Evolutionary conservation across 441 rosid species (phyloP), one percentile per base, ranked within the genome.

Genomic region (Aleurites moluccanus): DNA sequence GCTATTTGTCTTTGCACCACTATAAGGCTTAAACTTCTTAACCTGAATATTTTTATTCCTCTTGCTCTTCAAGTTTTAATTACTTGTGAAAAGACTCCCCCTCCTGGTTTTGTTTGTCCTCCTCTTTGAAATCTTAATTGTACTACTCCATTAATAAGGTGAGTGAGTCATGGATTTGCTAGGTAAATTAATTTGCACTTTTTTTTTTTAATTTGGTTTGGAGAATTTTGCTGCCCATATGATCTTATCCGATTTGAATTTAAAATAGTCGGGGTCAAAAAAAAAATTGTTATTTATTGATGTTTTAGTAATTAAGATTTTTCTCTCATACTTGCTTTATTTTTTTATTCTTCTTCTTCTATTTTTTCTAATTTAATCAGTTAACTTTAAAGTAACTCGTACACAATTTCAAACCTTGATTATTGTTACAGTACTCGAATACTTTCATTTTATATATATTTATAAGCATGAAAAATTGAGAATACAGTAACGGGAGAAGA

Each of bases 71-170:
- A 89, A 78, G 89, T 83, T 2, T 86, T 91, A 6, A 28, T 88
- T 38, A 88, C 93, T 38, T 91, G 96, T 69, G 96, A 93, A 44
- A 85, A 82, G 82, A 81, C 86, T 63, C 93, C 96, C 33, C 96
- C 96, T 64, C 83, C 92, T 55, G 90, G 90, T 67, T 91, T 82
- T 81, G 85, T 90, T 15, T 91, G 96, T 77, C 75, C 91, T 70
- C 82, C 83, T 28, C 81, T 81, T 23, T 60, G 52, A 62, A 50
- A 49, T 3, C 1, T 27, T 10, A 4, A 3, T 25, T 23, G 15
- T 7, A 23, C 10, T 45, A 2, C 30, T 73, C 23, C 13, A 52
- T 49, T n/a, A 52, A 73, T 52, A 35, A 73, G 68, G 45, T 49
- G 15, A 25, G 25, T 53, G 15, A 23, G 1, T 2, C 4, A 10